A percentile compares a stretch with the other conserved stretches of the same genome.
Evolutionary conservation across 108 stramenopile genomes (phyloP).

Genomic region (Chaetoceros muelleri): DNA sequence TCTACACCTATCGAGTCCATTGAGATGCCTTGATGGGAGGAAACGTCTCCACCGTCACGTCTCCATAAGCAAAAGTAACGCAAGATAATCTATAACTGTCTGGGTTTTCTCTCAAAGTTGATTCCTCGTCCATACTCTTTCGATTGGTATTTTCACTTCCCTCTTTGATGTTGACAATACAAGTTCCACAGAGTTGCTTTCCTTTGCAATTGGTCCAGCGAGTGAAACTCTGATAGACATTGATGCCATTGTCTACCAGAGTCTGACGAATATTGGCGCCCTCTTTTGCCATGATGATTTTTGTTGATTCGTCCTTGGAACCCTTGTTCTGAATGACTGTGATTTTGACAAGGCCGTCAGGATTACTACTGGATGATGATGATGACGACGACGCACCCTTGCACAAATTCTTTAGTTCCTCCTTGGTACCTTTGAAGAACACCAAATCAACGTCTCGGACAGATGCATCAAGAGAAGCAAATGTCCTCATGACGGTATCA

Average conservation of each 20-base stretch:
- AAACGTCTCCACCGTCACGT: constrained; percentile 80
- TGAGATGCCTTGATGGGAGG: constrained; percentile 82
- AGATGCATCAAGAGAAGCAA: constrained; percentile 55
- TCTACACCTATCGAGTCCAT: constrained; percentile 87
- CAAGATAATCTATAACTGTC: constrained; percentile 82
- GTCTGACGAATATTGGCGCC: constrained; percentile 76
- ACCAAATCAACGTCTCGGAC: constrained; percentile 67
- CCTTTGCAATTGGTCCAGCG: constrained; percentile 95
- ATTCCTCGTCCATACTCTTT: constrained; percentile 83
- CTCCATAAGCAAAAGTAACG: constrained; percentile 87
- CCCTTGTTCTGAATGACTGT: constrained; percentile 78
- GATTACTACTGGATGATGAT: not conserved
- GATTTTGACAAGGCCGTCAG: constrained; percentile 42
- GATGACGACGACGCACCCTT: constrained; percentile 17
- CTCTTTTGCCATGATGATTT: constrained; percentile 31
- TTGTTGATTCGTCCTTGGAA: constrained; percentile 28
- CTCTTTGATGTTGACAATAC: constrained; percentile 83
- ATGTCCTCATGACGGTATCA: constrained; percentile 77
- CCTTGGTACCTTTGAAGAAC: constrained; percentile 83
- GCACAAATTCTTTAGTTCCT: constrained; percentile 63
- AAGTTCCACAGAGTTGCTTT: constrained; percentile 94
- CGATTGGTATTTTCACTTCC: constrained; percentile 62
- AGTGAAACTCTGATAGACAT: constrained; percentile 89
- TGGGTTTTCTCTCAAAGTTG: constrained; percentile 86
- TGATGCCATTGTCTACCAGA: constrained; percentile 81